Conservation (phyloP, 2,329 filamentous ascomycete genomes). For the Claviceps pusilla region DNA sequence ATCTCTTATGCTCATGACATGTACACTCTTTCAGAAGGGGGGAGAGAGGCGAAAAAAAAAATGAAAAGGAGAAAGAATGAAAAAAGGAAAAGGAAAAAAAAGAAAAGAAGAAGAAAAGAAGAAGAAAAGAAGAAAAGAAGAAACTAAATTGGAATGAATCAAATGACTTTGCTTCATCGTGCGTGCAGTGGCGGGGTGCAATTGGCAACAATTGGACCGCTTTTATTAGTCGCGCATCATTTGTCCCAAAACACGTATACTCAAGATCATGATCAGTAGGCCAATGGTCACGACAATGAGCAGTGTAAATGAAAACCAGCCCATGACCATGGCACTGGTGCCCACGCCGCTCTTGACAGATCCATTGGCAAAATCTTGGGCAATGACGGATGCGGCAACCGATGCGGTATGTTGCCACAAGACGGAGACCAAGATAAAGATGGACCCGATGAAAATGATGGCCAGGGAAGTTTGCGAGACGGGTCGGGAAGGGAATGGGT, state of each 20-base stretch:
- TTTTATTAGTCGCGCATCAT: constrained; percentile 21
- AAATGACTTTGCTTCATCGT: too few relatives aligned
- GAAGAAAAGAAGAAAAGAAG: neutral
- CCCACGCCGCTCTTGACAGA: constrained; percentile 76
- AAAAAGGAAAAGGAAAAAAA: neutral
- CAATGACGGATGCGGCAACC: constrained; percentile 84
- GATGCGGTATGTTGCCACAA: constrained; percentile 93
- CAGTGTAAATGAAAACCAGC: constrained; percentile 91
- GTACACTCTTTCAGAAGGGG: neutral
- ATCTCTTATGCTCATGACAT: constrained; percentile 8
- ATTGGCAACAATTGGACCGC: neutral
- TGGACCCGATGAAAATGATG: constrained; percentile 68
- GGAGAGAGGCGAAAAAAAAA: neutral
- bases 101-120: neutral
- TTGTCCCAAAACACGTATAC: constrained; percentile 64
- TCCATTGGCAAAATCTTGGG: constrained; percentile 83
- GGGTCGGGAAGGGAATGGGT: constrained; percentile 80
- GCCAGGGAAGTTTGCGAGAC: constrained; percentile 87
- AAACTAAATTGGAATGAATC: neutral
- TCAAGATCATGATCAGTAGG: constrained; percentile 89
- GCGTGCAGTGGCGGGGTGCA: neutral
- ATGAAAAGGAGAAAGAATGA: neutral
- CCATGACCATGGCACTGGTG: constrained; percentile 89
- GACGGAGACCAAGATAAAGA: constrained; percentile 59
- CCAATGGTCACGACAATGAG: constrained; percentile 94